phyloP scores from a whole-genome alignment of 2,329 filamentous ascomycete species.

The Ophiocordyceps camponoti-leonardi region DNA sequence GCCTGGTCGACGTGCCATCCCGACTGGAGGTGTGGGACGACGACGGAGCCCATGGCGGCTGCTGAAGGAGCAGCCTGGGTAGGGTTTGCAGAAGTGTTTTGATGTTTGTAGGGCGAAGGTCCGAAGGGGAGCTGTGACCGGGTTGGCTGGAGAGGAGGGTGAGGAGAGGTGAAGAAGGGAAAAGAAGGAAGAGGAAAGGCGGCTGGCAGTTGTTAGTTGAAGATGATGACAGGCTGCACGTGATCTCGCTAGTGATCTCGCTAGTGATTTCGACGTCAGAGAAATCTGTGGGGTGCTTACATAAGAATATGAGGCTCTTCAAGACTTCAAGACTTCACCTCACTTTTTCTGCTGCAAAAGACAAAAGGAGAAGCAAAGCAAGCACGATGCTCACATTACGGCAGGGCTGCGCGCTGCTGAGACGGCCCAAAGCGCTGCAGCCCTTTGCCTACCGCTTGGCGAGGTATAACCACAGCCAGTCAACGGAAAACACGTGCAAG shows the following conservation, averaged over 20 bases:
- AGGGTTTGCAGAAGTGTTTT: background rate
- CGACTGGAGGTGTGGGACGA: slow-evolving; percentile 76
- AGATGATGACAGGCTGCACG: background rate
- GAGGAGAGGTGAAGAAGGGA: background rate
- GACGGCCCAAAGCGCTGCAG: background rate
- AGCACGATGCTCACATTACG: background rate
- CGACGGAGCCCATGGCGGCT: slow-evolving; percentile 54
- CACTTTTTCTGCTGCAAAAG: background rate
- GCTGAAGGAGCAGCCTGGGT: background rate
- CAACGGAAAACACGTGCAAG: background rate
- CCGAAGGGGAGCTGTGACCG: background rate
- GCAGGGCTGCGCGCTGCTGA: background rate
- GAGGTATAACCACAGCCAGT: background rate
- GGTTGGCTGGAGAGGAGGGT: background rate
- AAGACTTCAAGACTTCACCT: background rate
- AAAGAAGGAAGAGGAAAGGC: background rate
- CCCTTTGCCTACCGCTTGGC: background rate
- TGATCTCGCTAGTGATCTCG: background rate
- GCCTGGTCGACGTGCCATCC: slow-evolving; percentile 99
- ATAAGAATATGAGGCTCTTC: background rate
- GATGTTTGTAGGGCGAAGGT: background rate
- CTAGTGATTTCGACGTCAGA: background rate
- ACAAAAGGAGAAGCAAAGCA: no score
- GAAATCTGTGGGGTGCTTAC: no score
- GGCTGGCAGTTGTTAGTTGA: background rate